phyloP scores from a whole-genome alignment of 129 eudicot genomes.

The Chrysanthemum seticuspe region DNA sequence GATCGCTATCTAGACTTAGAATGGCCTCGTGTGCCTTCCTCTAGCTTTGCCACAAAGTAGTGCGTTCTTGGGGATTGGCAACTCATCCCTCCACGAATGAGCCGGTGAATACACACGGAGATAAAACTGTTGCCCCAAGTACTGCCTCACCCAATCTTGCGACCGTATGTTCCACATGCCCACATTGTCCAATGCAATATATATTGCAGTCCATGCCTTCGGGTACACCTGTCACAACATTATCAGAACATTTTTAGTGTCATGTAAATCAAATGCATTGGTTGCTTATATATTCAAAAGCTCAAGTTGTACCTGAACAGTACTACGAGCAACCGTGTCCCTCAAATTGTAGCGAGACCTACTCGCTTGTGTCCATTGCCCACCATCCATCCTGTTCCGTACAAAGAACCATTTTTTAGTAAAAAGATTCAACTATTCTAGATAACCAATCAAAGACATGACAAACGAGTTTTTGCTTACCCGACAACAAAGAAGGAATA shows the following conservation, averaged over 20 bases:
- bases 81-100: constrained; percentile 53
- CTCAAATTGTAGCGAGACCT: constrained; percentile 58
- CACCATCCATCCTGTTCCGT: constrained; percentile 49
- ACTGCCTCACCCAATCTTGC: constrained; percentile 70
- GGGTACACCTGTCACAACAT: constrained; percentile 54
- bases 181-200: constrained; percentile 71
- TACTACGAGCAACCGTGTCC: constrained; percentile 62
- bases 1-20: constrained; percentile 16
- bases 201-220: constrained; percentile 69
- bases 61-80: constrained; percentile 41
- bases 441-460: no score
- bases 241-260: background rate
- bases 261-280: background rate
- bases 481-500: constrained; percentile 98
- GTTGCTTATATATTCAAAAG: background rate
- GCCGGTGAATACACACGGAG: constrained; percentile 65
- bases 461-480: no score
- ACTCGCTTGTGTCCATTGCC: constrained; percentile 62
- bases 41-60: constrained; percentile 36
- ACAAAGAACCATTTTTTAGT: no score
- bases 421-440: no score
- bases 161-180: constrained; percentile 80
- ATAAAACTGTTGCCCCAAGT: constrained; percentile 76
- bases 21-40: constrained; percentile 39
- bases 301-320: constrained; percentile 45